Evolutionary conservation across 805 yeast genomes (phyloP), one percentile per base, ranked within the genome.

Genomic region (Saturnispora zaruensis): DNA sequence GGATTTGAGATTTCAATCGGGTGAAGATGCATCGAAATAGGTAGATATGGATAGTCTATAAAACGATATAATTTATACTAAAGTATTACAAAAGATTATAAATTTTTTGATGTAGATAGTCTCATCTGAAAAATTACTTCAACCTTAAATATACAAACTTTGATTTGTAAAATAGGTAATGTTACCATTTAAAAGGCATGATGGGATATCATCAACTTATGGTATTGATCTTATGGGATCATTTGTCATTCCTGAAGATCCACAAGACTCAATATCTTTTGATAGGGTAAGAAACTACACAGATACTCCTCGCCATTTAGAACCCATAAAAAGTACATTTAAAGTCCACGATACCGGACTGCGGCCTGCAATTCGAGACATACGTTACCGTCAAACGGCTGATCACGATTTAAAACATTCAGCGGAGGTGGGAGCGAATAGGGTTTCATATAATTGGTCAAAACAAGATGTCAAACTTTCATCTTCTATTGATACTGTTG

Each of bases 1-100:
- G 99, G 97, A 91, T 66, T 75, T 93, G 65, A 80, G 99, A 68
- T 93, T 93, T 59, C 87, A 85, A 53, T 62, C 66, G 14, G 55
- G 52, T 36, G 61, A 59, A 37, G 68, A 64, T 49, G 68, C 68
- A 7, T 57, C 64, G 26, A 62, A 62, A 55, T 62, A 51, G 32
- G 2, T 9, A 5, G 18, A 23, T 14, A 5, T 20, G n/a, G 16
- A 7, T 16, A 14, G 21, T 25, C 18, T 41, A 23, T 41, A 26
- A 21, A 41, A 8, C n/a, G 13, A 20, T 25, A 6, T 26, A 36
- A 18, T 36, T 36, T 36, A 36, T 36, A 36, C 6, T 16, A 23
- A 16, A 18, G 8, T 16, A 36, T 7, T 18, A 16, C 18, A 36
- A 36, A 36, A 18, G 23, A 18, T 36, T 4, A 36, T 14, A 18